phyloP scores from a whole-genome alignment of 1,284 basidiomycete species.

The Apiotrichum siamense region DNA sequence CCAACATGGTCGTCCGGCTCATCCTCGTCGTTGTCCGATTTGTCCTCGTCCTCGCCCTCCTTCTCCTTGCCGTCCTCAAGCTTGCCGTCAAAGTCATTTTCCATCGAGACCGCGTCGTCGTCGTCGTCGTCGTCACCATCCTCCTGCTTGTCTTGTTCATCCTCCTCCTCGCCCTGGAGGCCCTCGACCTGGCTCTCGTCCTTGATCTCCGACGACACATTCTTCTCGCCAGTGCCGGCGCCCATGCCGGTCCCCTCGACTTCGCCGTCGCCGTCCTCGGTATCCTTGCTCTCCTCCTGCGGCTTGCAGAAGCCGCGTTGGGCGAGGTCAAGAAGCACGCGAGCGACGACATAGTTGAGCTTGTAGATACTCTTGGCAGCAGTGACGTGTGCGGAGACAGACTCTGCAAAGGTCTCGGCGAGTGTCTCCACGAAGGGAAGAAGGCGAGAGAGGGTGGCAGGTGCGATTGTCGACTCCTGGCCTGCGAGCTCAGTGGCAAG shows the following conservation, averaged over 20 bases:
- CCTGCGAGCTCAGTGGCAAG: constrained; percentile 13
- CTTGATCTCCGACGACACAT: constrained; percentile 86
- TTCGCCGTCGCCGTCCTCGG: constrained; percentile 52
- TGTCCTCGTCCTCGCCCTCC: constrained; percentile 57
- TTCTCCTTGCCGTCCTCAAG: constrained; percentile 67
- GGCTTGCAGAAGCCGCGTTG: constrained; percentile 91
- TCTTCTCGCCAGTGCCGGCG: constrained; percentile 72
- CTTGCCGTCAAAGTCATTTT: constrained; percentile 64
- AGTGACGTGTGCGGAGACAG: constrained; percentile 20
- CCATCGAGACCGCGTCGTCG: constrained; percentile 57
- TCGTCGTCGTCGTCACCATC: constrained; percentile 60
- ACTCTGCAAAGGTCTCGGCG: constrained; percentile 52
- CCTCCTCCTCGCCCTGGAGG: constrained; percentile 65
- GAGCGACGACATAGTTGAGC: constrained; percentile 70
- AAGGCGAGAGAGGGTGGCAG: constrained; percentile 28
- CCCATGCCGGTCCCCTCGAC: constrained; percentile 77
- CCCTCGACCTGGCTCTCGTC: constrained; percentile 97
- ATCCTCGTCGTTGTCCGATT: constrained; percentile 54
- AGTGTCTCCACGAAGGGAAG: constrained; percentile 53
- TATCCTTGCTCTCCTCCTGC: constrained; percentile 57
- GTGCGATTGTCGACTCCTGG: constrained; percentile 10
- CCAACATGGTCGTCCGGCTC: constrained; percentile 76
- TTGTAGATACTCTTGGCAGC: constrained; percentile 72
- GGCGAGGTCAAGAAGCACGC: constrained; percentile 66
- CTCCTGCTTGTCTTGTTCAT: constrained; percentile 52